Conservation (phyloP, 2,329 filamentous ascomycete species). For the Colletotrichum somersetense region DNA sequence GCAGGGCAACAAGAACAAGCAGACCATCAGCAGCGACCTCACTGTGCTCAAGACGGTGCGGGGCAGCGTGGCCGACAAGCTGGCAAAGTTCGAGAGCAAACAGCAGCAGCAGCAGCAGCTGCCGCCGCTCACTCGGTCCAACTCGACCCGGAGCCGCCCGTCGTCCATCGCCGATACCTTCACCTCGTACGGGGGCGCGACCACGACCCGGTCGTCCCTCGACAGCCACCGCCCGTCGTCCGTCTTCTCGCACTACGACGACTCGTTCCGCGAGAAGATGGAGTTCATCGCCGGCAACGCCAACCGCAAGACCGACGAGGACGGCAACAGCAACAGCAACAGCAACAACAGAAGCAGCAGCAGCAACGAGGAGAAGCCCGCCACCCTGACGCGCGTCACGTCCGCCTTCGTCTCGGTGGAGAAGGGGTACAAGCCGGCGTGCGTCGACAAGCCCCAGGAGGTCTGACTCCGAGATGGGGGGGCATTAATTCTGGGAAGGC, state of each 20-base stretch:
- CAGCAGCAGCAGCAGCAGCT: constrained; percentile 9
- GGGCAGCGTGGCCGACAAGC: constrained; percentile 35
- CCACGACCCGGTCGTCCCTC: constrained; percentile 30
- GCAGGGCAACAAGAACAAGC: constrained; percentile 19
- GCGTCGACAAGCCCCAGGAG: background rate
- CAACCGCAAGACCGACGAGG: constrained; percentile 17
- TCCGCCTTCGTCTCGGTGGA: constrained; percentile 19
- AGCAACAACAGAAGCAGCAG: too few relatives aligned
- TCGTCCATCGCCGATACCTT: constrained; percentile 34
- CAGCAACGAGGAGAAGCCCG: constrained; percentile 15
- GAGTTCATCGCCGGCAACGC: constrained; percentile 24
- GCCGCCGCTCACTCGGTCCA: constrained; percentile 24
- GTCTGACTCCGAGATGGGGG: background rate
- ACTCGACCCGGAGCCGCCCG: constrained; percentile 30
- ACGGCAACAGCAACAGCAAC: background rate
- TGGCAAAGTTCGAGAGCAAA: constrained; percentile 32
- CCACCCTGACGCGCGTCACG: constrained; percentile 13
- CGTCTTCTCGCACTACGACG: constrained; percentile 38
- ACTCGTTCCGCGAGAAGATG: constrained; percentile 39
- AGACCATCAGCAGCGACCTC: constrained; percentile 24
- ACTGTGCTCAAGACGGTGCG: constrained; percentile 32
- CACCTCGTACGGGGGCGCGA: constrained; percentile 20
- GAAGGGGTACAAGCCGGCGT: background rate
- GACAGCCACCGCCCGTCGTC: constrained; percentile 36
- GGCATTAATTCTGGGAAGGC: background rate